phyloP scores from a whole-genome alignment of 257 asterid genomes.

The Phtheirospermum japonicum region DNA sequence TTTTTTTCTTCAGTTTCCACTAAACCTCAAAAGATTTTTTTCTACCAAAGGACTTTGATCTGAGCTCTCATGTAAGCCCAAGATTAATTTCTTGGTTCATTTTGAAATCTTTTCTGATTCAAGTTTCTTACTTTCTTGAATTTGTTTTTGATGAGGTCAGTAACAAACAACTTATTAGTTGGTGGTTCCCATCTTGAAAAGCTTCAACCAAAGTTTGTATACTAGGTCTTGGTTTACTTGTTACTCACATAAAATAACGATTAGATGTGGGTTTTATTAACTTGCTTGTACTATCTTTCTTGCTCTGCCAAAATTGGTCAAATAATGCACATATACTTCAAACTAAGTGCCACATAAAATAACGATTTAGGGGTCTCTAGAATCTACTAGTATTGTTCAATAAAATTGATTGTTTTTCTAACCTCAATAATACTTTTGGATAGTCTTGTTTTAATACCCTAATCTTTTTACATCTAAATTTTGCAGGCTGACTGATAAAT shows the following conservation, averaged over 20 bases:
- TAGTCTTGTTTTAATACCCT: too few relatives aligned
- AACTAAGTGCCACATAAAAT: constrained; percentile 90
- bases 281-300: constrained; percentile 30
- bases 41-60: too few relatives aligned
- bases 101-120: too few relatives aligned
- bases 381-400: constrained; percentile 24
- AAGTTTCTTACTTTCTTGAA: constrained; percentile 30
- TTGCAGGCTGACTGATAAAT: constrained; percentile 48
- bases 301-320: constrained; percentile 22
- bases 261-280: constrained; percentile 30
- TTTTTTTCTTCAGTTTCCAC: too few relatives aligned
- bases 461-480: background rate
- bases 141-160: constrained; percentile 32
- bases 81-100: too few relatives aligned
- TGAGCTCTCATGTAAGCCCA: too few relatives aligned
- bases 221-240: constrained; percentile 32
- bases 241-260: constrained; percentile 86
- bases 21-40: too few relatives aligned
- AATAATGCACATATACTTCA: too few relatives aligned
- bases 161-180: too few relatives aligned
- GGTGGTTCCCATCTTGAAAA: too few relatives aligned
- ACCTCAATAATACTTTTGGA: too few relatives aligned
- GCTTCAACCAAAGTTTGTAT: constrained; percentile 29
- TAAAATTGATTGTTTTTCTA: constrained; percentile 16
- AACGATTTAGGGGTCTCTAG: constrained; percentile 52